Evolutionary conservation across 2,329 filamentous ascomycete species (phyloP), one percentile per base, ranked within the genome.

Genomic region (Pseudocercospora macadamiae): DNA sequence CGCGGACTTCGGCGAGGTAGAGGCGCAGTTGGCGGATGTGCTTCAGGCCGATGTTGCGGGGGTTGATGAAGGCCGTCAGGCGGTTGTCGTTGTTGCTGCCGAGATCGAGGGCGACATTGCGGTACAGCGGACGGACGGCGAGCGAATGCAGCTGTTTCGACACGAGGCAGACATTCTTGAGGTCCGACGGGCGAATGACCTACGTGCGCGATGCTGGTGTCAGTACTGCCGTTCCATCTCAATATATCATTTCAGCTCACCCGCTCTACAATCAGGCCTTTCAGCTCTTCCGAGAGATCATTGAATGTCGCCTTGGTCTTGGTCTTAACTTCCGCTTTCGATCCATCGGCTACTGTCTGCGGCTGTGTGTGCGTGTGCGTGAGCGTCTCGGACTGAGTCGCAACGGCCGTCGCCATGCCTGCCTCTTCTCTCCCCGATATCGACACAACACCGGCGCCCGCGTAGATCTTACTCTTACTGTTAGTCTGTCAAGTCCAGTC

Each of bases 101-200:
- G 18, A 82, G 71, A 49, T 81, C 78, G 57, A 82, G 75, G 14
- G 73, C 73, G 59, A 82, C 76, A 60, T 77, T 73, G 59, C 75
- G 70, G 67, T 82, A 82, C 28, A 82, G 74, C 48, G 72, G 70
- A 55, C 76, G 77, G 44, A 76, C 77, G 48, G 77, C 73, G 65
- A 81, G 75, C 28, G 78, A 70, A 67, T 80, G 78, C 18, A 81
- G 70, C 57, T 79, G 74, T 57, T 78, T 78, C 69, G 74, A 78
- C 5, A 76, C 74, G 34, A 81, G 76, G 61, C 79, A 81, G 44
- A 80, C 68, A 55, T 73, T 77, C 60, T 77, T 76, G 65, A 81
- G 76, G 61, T 81, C 77, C 58, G 76, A 77, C 3, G 79, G 79
- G 14, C 78, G 77, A 48, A 67, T 74, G 54, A 80, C 71, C 75